phyloP scores from a whole-genome alignment of 2,329 filamentous ascomycete genomes.

The Gaeumannomyces sp. region DNA sequence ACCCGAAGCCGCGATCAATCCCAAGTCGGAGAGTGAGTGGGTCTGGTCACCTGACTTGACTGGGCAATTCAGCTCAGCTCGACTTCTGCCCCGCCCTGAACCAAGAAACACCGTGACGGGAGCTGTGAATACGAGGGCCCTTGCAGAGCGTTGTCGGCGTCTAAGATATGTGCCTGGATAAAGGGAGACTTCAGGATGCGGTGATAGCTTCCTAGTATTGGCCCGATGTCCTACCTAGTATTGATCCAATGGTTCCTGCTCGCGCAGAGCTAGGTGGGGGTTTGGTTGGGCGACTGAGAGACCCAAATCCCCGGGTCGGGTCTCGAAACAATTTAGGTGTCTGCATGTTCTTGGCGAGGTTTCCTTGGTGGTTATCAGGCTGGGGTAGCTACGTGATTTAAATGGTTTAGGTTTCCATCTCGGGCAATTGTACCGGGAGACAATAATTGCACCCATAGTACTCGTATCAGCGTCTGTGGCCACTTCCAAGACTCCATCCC shows the following conservation, averaged over 20 bases:
- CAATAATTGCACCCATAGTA: neutral
- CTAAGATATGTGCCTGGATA: neutral
- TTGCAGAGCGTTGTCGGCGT: neutral
- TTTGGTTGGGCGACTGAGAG: neutral
- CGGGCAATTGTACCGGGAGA: neutral
- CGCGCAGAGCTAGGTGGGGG: too few relatives aligned
- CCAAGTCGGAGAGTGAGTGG: neutral
- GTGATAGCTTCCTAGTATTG: neutral
- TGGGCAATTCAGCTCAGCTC: neutral
- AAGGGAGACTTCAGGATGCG: neutral
- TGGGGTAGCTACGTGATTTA: too few relatives aligned
- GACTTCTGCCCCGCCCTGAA: neutral
- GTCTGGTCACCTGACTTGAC: neutral
- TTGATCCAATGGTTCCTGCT: too few relatives aligned
- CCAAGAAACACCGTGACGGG: neutral
- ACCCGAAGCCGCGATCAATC: constrained; percentile 9
- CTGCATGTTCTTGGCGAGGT: neutral
- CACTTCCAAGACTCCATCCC: neutral
- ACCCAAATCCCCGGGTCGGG: neutral
- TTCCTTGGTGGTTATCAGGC: neutral
- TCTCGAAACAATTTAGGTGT: neutral
- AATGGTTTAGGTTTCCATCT: neutral
- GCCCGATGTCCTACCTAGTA: too few relatives aligned
- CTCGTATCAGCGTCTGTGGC: too few relatives aligned
- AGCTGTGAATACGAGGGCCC: neutral